phyloP scores from a whole-genome alignment of 2,329 filamentous ascomycete genomes.

The Teratosphaeria gauchensis region DNA sequence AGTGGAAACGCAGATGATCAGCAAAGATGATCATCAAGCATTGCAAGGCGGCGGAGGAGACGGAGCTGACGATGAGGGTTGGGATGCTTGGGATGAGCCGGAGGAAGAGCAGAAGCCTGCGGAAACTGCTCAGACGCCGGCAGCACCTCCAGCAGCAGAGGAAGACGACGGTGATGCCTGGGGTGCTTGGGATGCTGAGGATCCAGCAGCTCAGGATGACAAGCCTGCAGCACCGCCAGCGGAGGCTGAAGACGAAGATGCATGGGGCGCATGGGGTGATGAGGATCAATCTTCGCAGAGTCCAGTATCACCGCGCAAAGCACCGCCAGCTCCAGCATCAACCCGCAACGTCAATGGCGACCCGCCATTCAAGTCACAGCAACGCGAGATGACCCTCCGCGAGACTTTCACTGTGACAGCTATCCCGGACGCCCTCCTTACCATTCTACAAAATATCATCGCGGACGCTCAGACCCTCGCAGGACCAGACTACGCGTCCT shows the following conservation, averaged over 20 bases:
- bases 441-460: conserved; percentile 49
- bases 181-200: conserved; percentile 40
- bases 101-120: conserved; percentile 39
- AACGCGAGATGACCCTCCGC: conserved; percentile 53
- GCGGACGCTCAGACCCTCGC: conserved; percentile 45
- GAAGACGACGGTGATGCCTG: conserved; percentile 34
- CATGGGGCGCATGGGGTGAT: conserved; percentile 74
- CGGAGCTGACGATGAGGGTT: conserved; percentile 35
- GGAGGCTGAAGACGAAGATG: conserved; percentile 45
- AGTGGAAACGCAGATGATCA: conserved; percentile 73
- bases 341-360: conserved; percentile 8
- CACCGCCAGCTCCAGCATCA: conserved; percentile 13
- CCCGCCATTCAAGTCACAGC: conserved; percentile 13
- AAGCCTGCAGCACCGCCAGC: neutral
- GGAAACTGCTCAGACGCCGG: neutral
- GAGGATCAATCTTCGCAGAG: conserved; percentile 32
- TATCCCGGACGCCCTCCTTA: conserved; percentile 69
- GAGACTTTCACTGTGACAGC: conserved; percentile 86
- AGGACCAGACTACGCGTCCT: conserved; percentile 33
- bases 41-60: conserved; percentile 37
- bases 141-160: conserved; percentile 4
- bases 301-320: conserved; percentile 16
- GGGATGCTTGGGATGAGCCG: conserved; percentile 69
- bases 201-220: conserved; percentile 11
- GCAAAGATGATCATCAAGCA: conserved; percentile 57